Base-by-base conservation (phyloP, 805 yeast genomes). In the Lipomyces anomalus region DNA sequence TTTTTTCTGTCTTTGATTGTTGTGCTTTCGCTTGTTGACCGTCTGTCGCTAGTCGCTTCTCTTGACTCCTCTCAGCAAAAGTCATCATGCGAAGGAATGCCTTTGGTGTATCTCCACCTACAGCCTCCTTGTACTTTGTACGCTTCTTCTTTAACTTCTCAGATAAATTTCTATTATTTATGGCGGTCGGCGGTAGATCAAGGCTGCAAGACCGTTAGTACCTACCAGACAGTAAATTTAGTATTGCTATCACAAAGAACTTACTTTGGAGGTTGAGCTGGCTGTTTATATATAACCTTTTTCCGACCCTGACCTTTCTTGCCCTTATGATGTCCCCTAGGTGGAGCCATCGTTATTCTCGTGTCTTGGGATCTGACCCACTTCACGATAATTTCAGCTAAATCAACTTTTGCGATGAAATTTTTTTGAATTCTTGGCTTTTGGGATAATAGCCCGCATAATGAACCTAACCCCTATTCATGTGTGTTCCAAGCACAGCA, bases 31-130 rank as follows among this genome's bases (percentile, higher is more conserved):
- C 48, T 17, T 28, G 29, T 44, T 42, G 38, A 43, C 33, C 22
- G 24, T 32, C 22, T 22, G 29, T 23, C 22, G 43, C 35, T 22
- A 38, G 29, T 30, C 29, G 43, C 40, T 38, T 40, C 4, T 28
- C 30, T 1, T 9, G 16, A 20, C 9, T 21, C 24, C 9, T 29
- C 16, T 26, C 35, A 3, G 30, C 35, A 22, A 43, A 40, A 41
- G 43, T 50, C 68, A 67, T 57, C 38, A 65, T 22, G 18, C 62
- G 52, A 43, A 47, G 38, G 47, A 63, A 67, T 18, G 50, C 58
- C 20, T 63, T 56, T 2, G 71, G 71, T 22, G 65, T 61, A 40
- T 59, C 62, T n/a, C 65, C 67, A 3, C 53, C 57, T 1, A 50
- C 43, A 20, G 52, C 57, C n/a, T 40, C 45, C 35, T 46, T 43